phyloP scores from a whole-genome alignment of 2,329 filamentous ascomycete species.

The Camillea tinctor region DNA sequence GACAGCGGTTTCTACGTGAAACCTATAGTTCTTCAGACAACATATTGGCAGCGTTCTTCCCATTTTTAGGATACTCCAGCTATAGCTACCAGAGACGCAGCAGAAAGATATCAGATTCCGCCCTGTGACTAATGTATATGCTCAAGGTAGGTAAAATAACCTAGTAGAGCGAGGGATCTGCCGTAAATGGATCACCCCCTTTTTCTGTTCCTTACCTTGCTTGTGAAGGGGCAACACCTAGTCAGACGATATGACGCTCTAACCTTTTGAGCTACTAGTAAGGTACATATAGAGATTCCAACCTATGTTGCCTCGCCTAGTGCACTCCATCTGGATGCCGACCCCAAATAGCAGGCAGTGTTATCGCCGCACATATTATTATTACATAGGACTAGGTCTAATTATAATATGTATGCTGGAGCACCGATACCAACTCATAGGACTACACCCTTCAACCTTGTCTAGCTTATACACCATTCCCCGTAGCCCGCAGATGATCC shows the following conservation, averaged over 20 bases:
- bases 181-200: background rate
- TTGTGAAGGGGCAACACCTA: background rate
- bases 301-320: background rate
- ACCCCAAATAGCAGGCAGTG: conserved; percentile 18
- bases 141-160: background rate
- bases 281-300: background rate
- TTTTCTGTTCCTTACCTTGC: background rate
- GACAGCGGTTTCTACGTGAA: too few species aligned
- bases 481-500: conserved; percentile 17
- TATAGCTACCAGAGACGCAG: background rate
- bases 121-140: background rate
- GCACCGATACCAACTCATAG: conserved; percentile 18
- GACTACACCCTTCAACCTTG: conserved; percentile 27
- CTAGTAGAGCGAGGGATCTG: background rate
- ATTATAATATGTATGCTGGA: conserved; percentile 9
- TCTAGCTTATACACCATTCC: conserved; percentile 19
- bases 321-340: conserved; percentile 17
- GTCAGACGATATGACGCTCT: background rate
- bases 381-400: conserved; percentile 7
- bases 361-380: conserved; percentile 16
- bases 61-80: too few species aligned
- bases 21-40: too few species aligned
- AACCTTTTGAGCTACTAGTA: background rate
- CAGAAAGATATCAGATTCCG: background rate
- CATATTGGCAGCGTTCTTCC: too few species aligned